Evolutionary conservation across 73 alveolate genomes (phyloP).

Genomic region (Paramecium primaurelia): DNA sequence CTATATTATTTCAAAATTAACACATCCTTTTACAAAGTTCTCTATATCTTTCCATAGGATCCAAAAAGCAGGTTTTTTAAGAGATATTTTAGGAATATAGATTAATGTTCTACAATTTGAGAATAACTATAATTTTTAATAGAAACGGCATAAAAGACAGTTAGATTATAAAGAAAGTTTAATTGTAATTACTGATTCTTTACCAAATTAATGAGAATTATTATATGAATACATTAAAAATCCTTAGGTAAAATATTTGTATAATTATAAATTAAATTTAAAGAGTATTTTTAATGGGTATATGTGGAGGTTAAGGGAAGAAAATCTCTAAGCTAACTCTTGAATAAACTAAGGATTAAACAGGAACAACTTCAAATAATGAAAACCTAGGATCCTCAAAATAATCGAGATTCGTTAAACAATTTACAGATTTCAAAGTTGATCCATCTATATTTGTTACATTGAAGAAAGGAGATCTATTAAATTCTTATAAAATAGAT

Average conservation of each 20-base stretch:
- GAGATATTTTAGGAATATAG: not conserved
- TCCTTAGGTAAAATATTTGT: not conserved
- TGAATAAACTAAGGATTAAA: not conserved
- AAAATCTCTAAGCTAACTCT: not conserved
- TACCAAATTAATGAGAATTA: not conserved
- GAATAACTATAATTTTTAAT: not conserved
- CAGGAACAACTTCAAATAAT: not conserved
- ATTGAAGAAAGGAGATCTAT: not conserved
- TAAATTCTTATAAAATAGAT: not conserved
- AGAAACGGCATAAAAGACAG: not conserved
- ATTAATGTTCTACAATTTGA: not conserved
- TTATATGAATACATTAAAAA: not conserved
- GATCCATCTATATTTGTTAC: slow-evolving; percentile 10
- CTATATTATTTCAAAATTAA: too few species aligned
- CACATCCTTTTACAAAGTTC: not conserved
- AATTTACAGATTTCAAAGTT: slow-evolving; percentile 16
- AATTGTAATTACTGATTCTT: not conserved
- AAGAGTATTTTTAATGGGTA: not conserved
- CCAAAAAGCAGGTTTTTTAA: not conserved
- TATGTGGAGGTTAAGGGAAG: not conserved
- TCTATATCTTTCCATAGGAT: not conserved
- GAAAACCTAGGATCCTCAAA: not conserved
- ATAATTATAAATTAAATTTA: not conserved
- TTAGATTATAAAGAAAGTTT: not conserved
- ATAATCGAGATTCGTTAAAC: not conserved